Evolutionary conservation across 305 asterid genomes (phyloP).

Genomic region (Vinca major): DNA sequence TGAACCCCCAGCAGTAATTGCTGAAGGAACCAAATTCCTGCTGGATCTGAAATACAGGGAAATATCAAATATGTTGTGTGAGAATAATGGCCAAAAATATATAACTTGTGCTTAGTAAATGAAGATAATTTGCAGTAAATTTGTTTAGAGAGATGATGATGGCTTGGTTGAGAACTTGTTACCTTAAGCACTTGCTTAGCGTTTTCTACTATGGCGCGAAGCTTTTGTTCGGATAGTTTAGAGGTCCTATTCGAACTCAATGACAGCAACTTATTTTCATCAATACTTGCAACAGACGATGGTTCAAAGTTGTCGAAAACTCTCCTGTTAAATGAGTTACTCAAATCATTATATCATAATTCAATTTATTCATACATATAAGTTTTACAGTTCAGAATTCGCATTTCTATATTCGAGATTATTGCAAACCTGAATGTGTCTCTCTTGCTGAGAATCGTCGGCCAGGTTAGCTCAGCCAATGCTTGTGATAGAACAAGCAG

Average conservation of each 20-base stretch:
- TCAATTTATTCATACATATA: not conserved
- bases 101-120: not conserved
- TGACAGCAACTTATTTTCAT: constrained; percentile 40
- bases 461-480: constrained; percentile 68
- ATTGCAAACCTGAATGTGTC: constrained; percentile 44
- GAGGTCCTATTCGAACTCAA: constrained; percentile 33
- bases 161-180: not conserved
- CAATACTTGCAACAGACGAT: constrained; percentile 43
- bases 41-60: constrained; percentile 35
- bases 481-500: constrained; percentile 70
- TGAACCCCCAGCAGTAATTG: constrained; percentile 62
- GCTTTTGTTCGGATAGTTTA: constrained; percentile 66
- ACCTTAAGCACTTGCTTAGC: constrained; percentile 71
- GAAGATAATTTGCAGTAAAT: not conserved
- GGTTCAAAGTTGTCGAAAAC: constrained; percentile 54
- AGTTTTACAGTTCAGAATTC: not conserved
- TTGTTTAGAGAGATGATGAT: not conserved
- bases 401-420: not conserved
- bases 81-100: not conserved
- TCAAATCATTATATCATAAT: not conserved
- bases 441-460: constrained; percentile 56
- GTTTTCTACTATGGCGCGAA: constrained; percentile 57
- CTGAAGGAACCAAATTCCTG: constrained; percentile 64
- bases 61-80: not conserved
- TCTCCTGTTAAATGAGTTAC: constrained; percentile 34